Evolutionary conservation across 208 protist genomes (phyloP), one percentile per base, ranked within the genome.

Genomic region (Leishmania lainsoni): DNA sequence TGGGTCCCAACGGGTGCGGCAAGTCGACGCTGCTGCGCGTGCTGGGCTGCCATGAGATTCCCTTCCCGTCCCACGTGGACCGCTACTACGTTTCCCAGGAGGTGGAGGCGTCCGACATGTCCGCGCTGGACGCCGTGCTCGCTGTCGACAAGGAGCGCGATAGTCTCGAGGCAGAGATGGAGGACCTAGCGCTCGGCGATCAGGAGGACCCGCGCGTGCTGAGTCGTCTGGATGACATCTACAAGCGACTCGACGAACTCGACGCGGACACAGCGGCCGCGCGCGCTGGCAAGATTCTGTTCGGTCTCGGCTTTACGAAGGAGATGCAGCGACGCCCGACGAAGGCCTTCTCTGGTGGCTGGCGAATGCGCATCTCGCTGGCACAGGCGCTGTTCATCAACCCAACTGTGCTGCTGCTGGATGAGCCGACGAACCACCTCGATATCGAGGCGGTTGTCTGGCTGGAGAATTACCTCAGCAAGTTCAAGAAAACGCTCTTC

Each of bases 341-440:
- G 16, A 94, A 88, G 61, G 90, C 89, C 6, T 97, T 97, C 83
- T 99, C 96, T 59, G 99, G 99, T 89, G 99, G 99, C 63, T 99
- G 99, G 98, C 89, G 99, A 66, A 99, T 99, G 99, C 95, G 99
- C 66, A 97, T 99, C 66, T 98, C 98, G 22, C 93, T 99, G 8
- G 98, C 98, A 1, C 94, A 97, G 81, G 98, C 97, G 5, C 93
- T 99, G 29, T 99, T 99, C 85, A 93, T 98, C 52, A 90, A 92
- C 81, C 98, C 98, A 45, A 96, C 95, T 0, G 85, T 99, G 42
- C 87, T 99, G 10, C 83, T 99, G n/a, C 94, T 99, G 29, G 98
- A 99, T 79, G 99, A 99, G 90, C 98, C 98, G 26, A 99, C 99
- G 26, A 99, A 99, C 87, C 97, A 99, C 89, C 86, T 99, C 89